Evolutionary conservation across 2,329 filamentous ascomycete species (phyloP), one percentile per base, ranked within the genome.

Genomic region (Orbilia brochopaga): DNA sequence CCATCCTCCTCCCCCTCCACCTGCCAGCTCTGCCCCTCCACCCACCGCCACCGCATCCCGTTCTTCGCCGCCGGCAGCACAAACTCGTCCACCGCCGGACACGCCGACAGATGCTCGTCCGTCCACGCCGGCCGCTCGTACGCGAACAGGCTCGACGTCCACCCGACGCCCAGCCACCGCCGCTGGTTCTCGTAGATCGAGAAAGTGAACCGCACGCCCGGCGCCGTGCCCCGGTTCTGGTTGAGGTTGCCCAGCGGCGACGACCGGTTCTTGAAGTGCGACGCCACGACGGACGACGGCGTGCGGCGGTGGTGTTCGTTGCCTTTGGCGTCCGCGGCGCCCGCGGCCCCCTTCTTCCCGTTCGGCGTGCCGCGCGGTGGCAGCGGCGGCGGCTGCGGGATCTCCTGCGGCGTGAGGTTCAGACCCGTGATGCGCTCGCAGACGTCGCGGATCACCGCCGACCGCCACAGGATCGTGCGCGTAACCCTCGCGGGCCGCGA

Each of bases 121-220:
- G 94, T 97, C 93, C 94, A 99, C 0, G 92, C 85, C 1, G 89
- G 85, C 46, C 94, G 85, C 78, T 99, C 94, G 77, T 97, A 95
- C 0, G 92, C 88, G 75, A 99, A 91, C 73, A 99, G 82, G 42
- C 88, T 95, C 1, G 89, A 89, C 0, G 94, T 97, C 92, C 94
- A 99, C 0, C 94, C 94, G 11, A 99, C 85, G 0, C 92, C 93
- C 2, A 99, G 82, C 94, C 94, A 99, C 58, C 94, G 86, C 46
- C 94, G 86, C 79, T 99, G 94, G 76, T 99, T 99, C 79, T 99
- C 94, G 77, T 92, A 97, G 1, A 99, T 84, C 53, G 94, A 92
- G 74, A 99, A 99, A 0, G 94, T 99, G 77, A 99, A 99, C 50
- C 92, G 90, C 13, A 99, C 90, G 0, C 92, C 92, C 0, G 91